Evolutionary conservation across 768 basidiomycete species (phyloP).

Genomic region (Pleurotus salmoneostramineus): DNA sequence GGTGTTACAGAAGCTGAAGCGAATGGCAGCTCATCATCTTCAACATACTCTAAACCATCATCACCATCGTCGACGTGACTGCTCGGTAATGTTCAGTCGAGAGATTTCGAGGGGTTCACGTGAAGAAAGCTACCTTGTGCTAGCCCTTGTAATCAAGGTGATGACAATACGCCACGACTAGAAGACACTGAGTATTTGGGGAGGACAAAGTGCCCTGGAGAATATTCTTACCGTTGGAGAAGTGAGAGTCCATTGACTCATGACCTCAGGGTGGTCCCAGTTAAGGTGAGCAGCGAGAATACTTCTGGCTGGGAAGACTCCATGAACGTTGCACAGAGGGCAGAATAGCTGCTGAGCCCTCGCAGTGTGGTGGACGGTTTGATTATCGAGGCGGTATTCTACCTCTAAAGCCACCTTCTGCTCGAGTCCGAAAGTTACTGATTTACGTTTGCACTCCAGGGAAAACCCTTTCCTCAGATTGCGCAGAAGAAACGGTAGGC

Average conservation of each 20-base stretch:
- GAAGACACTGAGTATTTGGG: conserved; percentile 6
- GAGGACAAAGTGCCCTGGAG: not conserved
- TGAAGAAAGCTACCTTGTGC: not conserved
- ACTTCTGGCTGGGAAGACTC: conserved; percentile 32
- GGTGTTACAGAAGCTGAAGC: too few relatives aligned
- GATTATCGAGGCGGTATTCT: conserved; percentile 6
- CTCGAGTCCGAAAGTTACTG: not conserved
- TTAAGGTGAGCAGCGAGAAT: conserved; percentile 46
- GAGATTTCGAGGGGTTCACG: not conserved
- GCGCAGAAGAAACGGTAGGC: not conserved
- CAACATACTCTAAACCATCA: too few relatives aligned
- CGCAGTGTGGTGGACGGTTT: conserved; percentile 18
- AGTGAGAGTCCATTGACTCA: conserved; percentile 30
- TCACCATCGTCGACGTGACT: too few relatives aligned
- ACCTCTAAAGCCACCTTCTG: not conserved
- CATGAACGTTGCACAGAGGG: conserved; percentile 50
- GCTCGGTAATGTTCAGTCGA: too few relatives aligned
- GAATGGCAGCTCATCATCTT: too few relatives aligned
- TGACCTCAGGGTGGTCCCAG: conserved; percentile 44
- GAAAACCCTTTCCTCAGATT: not conserved
- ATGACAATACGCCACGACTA: conserved; percentile 5
- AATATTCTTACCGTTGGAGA: conserved; percentile 13
- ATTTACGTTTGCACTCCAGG: not conserved
- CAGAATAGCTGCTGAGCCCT: conserved; percentile 38
- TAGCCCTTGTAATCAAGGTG: not conserved